Conservation (phyloP, 2,329 filamentous ascomycete species). For the Mycogone perniciosa region DNA sequence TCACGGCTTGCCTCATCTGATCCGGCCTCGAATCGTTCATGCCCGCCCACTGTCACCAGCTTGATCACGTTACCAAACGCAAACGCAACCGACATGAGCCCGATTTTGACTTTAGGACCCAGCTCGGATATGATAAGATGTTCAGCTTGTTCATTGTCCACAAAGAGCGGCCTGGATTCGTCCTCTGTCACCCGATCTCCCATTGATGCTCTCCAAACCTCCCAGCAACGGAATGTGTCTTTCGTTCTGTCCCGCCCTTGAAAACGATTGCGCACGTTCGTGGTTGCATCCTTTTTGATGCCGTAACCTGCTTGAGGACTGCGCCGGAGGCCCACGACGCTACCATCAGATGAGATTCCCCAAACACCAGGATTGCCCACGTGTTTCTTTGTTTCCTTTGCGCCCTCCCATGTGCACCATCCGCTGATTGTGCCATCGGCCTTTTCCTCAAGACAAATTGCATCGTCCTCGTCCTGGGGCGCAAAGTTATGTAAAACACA, state of each 20-base stretch:
- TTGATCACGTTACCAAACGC: slow-evolving; percentile 69
- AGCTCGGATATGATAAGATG: slow-evolving; percentile 59
- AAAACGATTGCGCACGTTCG: slow-evolving; percentile 25
- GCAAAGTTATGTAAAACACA: slow-evolving; percentile 60
- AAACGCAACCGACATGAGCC: slow-evolving; percentile 59
- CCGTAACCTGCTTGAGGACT: slow-evolving; percentile 23
- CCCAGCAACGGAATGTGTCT: slow-evolving; percentile 37
- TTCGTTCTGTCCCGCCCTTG: slow-evolving; percentile 19
- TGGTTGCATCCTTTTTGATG: slow-evolving; percentile 12
- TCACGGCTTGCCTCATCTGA: slow-evolving; percentile 25
- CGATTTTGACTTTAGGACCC: slow-evolving; percentile 59
- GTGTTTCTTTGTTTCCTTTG: slow-evolving; percentile 44
- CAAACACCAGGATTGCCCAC: slow-evolving; percentile 60
- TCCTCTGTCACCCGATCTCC: slow-evolving; percentile 38
- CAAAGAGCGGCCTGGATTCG: slow-evolving; percentile 40
- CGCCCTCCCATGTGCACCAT: slow-evolving; percentile 46
- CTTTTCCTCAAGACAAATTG: slow-evolving; percentile 48
- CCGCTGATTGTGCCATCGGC: slow-evolving; percentile 32
- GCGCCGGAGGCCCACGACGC: slow-evolving; percentile 57
- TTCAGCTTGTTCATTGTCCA: slow-evolving; percentile 35
- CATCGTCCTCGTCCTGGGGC: slow-evolving; percentile 45
- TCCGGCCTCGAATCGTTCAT: slow-evolving; percentile 53
- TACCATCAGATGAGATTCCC: slow-evolving; percentile 55
- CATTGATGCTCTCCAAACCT: slow-evolving; percentile 48
- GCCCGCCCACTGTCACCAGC: slow-evolving; percentile 56